Evolutionary conservation across 139 green algal species (phyloP), one percentile per base, ranked within the genome.

Genomic region (Raphidocelis subcapitata): DNA sequence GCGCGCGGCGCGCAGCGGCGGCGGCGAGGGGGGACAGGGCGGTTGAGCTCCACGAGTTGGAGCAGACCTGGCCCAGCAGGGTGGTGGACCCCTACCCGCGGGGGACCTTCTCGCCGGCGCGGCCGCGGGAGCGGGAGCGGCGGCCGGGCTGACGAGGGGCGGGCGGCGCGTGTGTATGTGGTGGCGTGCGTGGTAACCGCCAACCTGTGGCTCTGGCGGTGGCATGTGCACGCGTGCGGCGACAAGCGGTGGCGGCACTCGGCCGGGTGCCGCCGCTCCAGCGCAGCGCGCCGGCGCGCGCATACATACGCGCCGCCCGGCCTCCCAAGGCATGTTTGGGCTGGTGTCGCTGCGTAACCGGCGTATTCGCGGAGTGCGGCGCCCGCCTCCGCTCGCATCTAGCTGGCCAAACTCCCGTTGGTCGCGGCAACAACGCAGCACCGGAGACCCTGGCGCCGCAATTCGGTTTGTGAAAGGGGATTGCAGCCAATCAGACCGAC

Each of bases 81-180:
- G 3, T 51, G 21, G 41, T 76, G 5, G 69, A 69, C 15, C 16
- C 59, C 15, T 76, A 60, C 35, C 52, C 69, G 55, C 29, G 46
- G 37, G 69, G 69, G 31, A 76, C 69, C 16, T 76, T 76, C 69
- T 68, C 36, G 26, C 28, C 54, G 29, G 3, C 59, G n/a, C 57
- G n/a, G n/a, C n/a, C n/a, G n/a, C n/a, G n/a, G n/a, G n/a, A n/a
- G n/a, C n/a, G n/a, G n/a, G n/a, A n/a, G n/a, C n/a, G n/a, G n/a
- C n/a, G n/a, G n/a, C 57, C 10, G 28, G 67, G 41, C 44, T 37
- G 44, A 16, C 68, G 60, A 69, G 68, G 28, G 59, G 29, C 20
- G 37, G 68, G 21, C 31, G 28, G 16, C 5, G 16, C 10, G 16
- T 16, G 14, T 62, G 5, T 62, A 14, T n/a, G n/a, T n/a, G 14